Evolutionary conservation across 345 rosid species (phyloP), one percentile per base, ranked within the genome.

Genomic region (Moricandia moricandioides): DNA sequence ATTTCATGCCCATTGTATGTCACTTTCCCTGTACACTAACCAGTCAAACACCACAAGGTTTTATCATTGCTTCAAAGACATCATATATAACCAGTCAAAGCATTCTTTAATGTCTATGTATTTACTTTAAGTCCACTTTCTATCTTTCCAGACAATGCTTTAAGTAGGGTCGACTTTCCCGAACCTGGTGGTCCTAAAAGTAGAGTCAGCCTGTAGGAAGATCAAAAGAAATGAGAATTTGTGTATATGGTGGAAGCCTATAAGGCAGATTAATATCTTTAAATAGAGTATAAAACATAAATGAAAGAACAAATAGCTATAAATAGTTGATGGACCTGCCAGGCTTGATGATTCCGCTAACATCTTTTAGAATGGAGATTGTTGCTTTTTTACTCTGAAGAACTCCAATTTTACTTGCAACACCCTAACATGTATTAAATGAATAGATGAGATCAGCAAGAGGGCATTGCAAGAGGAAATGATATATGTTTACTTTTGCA

Each of bases 171-270:
- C 3, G 97, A 89, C 77, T 93, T 91, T 62, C 98, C 98, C 3
- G 98, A 88, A 72, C 87, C 72, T 3, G 97, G 98, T 75, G 98
- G 97, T 69, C 98, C 98, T 67, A 93, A 66, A 43, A 93, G 97
- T 82, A 92, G 73, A 59, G 94, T 83, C 78, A 86, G 55, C 73
- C 92, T 88, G 67, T 60, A 18, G 29, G 29, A 51, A 18, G 7
- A 62, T 10, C 29, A 47, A 49, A 27, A 16, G 1, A 57, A 57
- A 24, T 24, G 27, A 16, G 2, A 43, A 43, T 29, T 39, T 8
- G 8, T 24, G 8, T 29, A 6, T 29, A 11, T 56, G 61, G 8
- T 56, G 33, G 14, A 56, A 26, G 14, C 33, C 61, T 11, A 56
- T 10, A 11, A 21, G 24, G 24, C 24, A 21, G 24, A 21, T 21